Base-by-base conservation (phyloP, 257 asterid species). In the Verbena officinalis region DNA sequence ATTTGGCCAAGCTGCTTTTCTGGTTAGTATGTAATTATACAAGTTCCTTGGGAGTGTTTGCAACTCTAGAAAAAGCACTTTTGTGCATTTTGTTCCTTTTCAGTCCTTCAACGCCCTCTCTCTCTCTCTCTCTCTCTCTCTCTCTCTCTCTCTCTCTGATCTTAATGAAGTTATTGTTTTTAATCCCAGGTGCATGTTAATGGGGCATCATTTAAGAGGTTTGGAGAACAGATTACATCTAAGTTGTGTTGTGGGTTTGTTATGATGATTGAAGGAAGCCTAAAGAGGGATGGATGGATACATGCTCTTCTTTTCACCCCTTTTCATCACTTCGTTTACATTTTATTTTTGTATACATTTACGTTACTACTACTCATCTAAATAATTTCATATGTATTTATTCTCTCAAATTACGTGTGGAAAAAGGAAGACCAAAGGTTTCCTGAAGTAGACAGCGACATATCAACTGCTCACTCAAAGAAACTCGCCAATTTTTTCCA, bases 141-240 rank as follows among this genome's bases (percentile, higher is more conserved):
- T 38, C 50, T 12, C 19, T 20, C 21, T 9, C 15, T 6, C 4
- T 44, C n/a, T 20, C 22, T 77, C 51, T 39, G 24, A 49, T 49
- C 30, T 52, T 69, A 57, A 67, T 51, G 66, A 67, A 57, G 55
- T 43, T 19, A 5, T n/a, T 51, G 21, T 55, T 44, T 36, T 39
- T 55, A 11, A 34, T 68, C 43, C 51, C 92, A 94, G 99, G 99
- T 94, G 97, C 76, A 90, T 94, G 99, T 62, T 94, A 79, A 69
- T 94, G 59, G 99, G 99, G 31, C 99, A 94, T 82, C 99, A 94
- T 73, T 78, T 94, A 67, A 77, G 98, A 77, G 94, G 96, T 44
- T 76, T 93, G 95, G 98, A 93, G 85, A 93, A 90, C 81, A 83
- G 97, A 76, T 77, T 93, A 76, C 96, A 90, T 78, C 82, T 93